A percentile compares a stretch with the other conserved stretches of the same genome.
Evolutionary conservation across 2,329 filamentous ascomycete genomes (phyloP).

Genomic region (Diaporthe sp.): DNA sequence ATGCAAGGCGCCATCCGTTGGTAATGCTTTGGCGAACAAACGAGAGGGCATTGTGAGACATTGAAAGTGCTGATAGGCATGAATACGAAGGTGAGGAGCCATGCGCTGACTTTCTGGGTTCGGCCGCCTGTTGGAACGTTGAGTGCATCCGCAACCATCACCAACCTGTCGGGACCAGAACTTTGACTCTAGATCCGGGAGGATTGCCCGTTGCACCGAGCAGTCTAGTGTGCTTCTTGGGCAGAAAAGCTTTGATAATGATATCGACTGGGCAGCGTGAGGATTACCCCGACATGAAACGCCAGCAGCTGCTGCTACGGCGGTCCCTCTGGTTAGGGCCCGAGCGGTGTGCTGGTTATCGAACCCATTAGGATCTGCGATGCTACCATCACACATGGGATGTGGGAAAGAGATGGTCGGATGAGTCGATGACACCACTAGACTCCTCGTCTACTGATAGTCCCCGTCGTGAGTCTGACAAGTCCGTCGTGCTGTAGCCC

Average conservation of each 20-base stretch:
- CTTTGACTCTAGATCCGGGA: neutral
- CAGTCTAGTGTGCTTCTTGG: neutral
- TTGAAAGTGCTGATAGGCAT: constrained; percentile 24
- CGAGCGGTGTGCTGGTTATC: constrained; percentile 1
- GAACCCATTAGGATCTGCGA: neutral
- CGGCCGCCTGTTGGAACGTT: constrained; percentile 1
- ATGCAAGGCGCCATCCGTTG: neutral
- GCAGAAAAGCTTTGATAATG: neutral
- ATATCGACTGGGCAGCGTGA: neutral
- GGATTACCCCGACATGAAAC: neutral
- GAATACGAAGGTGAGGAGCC: neutral
- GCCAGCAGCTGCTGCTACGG: neutral
- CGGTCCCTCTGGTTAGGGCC: neutral
- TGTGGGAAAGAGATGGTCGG: neutral
- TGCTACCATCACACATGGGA: neutral
- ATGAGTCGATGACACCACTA: neutral
- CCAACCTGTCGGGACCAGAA: neutral
- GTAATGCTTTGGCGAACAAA: constrained; percentile 4
- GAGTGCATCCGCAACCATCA: neutral
- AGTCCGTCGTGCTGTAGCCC: neutral
- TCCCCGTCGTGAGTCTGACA: neutral
- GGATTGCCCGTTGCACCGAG: neutral
- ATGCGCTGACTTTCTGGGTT: neutral
- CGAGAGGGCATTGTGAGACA: constrained; percentile 11
- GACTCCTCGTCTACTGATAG: neutral